A percentile compares a stretch with the other conserved stretches of the same genome.
Conservation (phyloP, 768 basidiomycete species). For the Suillus subalutaceus region DNA sequence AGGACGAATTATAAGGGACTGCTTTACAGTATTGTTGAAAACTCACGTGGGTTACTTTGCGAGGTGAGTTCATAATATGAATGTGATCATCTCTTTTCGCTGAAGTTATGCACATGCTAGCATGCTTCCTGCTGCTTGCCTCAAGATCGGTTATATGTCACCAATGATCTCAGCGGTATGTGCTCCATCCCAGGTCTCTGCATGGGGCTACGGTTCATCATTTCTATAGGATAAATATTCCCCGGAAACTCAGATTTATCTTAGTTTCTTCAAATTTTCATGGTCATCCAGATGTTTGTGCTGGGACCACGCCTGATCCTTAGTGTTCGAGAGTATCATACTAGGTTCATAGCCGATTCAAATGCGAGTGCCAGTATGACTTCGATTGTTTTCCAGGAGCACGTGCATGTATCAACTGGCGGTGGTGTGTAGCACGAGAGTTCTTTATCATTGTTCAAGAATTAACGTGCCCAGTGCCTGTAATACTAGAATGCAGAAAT, state of each 20-base stretch:
- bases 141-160: background rate
- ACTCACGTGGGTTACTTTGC: background rate
- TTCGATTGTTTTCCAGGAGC: background rate
- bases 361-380: background rate
- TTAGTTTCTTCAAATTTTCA: background rate
- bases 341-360: background rate
- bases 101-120: background rate
- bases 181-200: background rate
- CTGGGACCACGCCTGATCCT: background rate
- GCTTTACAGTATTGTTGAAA: background rate
- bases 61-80: background rate
- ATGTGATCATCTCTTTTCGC: background rate
- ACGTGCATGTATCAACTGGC: background rate
- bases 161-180: background rate
- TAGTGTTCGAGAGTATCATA: background rate
- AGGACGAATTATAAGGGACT: background rate
- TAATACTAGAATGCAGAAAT: too few relatives aligned
- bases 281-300: background rate
- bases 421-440: background rate
- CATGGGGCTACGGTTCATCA: background rate
- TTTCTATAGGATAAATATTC: background rate
- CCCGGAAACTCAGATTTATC: background rate
- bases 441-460: too few relatives aligned
- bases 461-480: too few relatives aligned
- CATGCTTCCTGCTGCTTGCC: background rate